Percentiles rank a stretch among this genome's conserved stretches.
Conservation (phyloP, 768 basidiomycete genomes). For the Cubamyces sp. region DNA sequence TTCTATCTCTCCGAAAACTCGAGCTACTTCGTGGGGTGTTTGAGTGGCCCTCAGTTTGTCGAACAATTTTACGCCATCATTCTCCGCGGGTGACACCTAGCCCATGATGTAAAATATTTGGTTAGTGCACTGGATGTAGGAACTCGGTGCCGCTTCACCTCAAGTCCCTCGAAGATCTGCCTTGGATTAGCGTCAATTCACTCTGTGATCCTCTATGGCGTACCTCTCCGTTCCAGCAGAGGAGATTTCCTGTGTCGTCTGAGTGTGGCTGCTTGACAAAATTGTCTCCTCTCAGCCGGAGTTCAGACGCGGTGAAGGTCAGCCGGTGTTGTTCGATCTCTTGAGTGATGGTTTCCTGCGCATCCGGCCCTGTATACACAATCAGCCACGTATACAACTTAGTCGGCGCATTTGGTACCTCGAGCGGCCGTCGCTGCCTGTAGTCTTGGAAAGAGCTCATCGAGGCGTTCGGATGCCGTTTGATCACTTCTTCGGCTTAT, state of each 20-base stretch:
- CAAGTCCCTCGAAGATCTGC: constrained; percentile 79
- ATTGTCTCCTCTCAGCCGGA: constrained; percentile 65
- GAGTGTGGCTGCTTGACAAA: constrained; percentile 71
- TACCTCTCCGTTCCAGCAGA: constrained; percentile 91
- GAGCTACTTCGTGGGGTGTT: constrained; percentile 47
- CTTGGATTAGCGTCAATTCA: background rate
- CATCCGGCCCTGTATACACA: constrained; percentile 63
- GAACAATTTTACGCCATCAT: constrained; percentile 69
- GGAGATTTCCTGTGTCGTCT: constrained; percentile 50
- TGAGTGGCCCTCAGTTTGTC: constrained; percentile 31
- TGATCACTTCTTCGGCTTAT: constrained; percentile 28
- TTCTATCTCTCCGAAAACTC: constrained; percentile 64
- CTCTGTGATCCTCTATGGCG: constrained; percentile 16
- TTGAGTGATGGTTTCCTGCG: constrained; percentile 43
- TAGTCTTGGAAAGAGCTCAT: constrained; percentile 39
- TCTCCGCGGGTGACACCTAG: constrained; percentile 63
- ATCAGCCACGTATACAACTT: background rate
- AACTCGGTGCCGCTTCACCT: constrained; percentile 46
- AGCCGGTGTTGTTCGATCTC: constrained; percentile 36
- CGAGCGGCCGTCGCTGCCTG: constrained; percentile 57
- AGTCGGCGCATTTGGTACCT: constrained; percentile 44
- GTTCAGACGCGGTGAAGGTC: constrained; percentile 74
- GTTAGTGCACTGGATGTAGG: background rate
- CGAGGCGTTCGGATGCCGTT: constrained; percentile 26
- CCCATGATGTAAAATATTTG: background rate